Conservation (phyloP, 208 protist species). For the Angomonas deanei region DNA sequence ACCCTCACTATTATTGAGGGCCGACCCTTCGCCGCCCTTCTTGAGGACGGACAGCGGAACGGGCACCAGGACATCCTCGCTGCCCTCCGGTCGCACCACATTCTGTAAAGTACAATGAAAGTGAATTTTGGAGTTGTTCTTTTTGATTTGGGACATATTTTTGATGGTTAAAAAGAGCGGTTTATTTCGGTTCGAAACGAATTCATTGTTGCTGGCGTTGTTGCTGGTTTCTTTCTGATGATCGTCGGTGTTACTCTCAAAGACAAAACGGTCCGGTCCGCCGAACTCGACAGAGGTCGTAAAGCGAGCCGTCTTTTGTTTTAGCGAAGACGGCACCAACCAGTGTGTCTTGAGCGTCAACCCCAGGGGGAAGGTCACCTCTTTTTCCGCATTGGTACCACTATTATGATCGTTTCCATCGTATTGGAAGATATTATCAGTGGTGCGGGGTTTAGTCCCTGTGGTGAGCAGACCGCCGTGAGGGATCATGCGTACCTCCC, state of each 20-base stretch:
- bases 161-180: constrained; percentile 42
- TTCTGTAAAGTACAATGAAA: constrained; percentile 78
- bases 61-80: constrained; percentile 46
- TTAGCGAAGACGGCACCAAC: constrained; percentile 35
- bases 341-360: constrained; percentile 65
- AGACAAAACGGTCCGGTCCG: constrained; percentile 17
- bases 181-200: constrained; percentile 8
- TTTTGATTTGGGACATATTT: background rate
- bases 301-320: constrained; percentile 42
- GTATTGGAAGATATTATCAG: background rate
- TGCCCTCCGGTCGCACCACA: constrained; percentile 23
- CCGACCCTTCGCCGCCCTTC: too few relatives aligned
- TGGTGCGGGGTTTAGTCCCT: constrained; percentile 3
- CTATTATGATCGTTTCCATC: constrained; percentile 4
- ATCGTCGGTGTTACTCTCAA: background rate
- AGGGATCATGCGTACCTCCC: constrained; percentile 54
- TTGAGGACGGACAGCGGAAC: constrained; percentile 47
- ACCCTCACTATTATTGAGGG: background rate
- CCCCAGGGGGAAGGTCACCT: constrained; percentile 53
- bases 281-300: constrained; percentile 78
- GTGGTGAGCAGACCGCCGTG: constrained; percentile 57
- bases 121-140: constrained; percentile 1
- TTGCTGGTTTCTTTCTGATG: background rate
- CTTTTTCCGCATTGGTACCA: background rate
- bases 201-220: background rate